Evolutionary conservation across 169 alveolate genomes (phyloP).

Genomic region (Cryptosporidium felis): DNA sequence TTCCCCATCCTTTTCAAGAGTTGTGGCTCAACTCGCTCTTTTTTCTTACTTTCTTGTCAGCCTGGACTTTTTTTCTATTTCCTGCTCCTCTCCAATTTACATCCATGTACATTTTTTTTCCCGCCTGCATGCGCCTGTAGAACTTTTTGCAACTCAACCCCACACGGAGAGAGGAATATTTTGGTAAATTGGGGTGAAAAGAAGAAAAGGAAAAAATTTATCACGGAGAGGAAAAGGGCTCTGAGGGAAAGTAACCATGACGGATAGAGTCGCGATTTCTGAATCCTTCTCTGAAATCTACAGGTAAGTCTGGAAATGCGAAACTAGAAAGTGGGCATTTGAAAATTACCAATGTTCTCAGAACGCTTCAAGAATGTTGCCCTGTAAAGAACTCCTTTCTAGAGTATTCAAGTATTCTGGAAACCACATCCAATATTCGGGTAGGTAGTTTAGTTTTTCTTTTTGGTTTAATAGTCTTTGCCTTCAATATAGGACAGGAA

Average conservation of each 20-base stretch:
- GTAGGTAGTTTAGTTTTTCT: background rate
- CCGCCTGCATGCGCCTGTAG: slow-evolving; percentile 64
- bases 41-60: too few relatives aligned
- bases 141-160: slow-evolving; percentile 28
- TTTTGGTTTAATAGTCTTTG: background rate
- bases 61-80: too few relatives aligned
- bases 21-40: too few relatives aligned
- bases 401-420: slow-evolving; percentile 24
- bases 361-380: slow-evolving; percentile 59
- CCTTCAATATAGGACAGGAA: slow-evolving; percentile 6
- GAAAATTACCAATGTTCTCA: background rate
- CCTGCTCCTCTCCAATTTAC: too few relatives aligned
- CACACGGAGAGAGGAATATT: too few relatives aligned
- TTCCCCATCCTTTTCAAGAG: too few relatives aligned
- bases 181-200: too few relatives aligned
- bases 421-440: background rate
- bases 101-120: background rate
- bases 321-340: too few relatives aligned
- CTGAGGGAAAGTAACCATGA: too few relatives aligned
- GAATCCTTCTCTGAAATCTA: slow-evolving; percentile 62
- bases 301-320: slow-evolving; percentile 48
- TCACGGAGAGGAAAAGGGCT: too few relatives aligned
- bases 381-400: slow-evolving; percentile 32
- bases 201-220: background rate
- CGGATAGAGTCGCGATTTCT: slow-evolving; percentile 1